These are phyloP conservation scores for Cladosporium sp. DNA, from an alignment of 2,329 filamentous ascomycete species.

Conservation along the genomic window DNA sequence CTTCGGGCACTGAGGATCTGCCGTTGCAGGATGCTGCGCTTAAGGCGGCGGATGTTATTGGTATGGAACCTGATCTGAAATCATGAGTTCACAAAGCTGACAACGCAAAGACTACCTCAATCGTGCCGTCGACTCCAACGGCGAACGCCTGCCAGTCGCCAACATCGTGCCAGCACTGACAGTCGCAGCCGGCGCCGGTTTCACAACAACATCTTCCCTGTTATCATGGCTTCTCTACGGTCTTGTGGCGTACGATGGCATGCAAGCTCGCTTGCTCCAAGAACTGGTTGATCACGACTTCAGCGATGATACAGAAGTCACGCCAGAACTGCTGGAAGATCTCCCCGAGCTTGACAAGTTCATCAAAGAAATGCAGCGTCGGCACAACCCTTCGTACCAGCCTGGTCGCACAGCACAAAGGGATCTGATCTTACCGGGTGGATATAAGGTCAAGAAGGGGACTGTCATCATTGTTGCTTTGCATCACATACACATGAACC, in stretches of 20 bases:
- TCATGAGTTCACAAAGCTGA: slow-evolving; percentile 25
- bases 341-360: slow-evolving; percentile 58
- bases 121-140: slow-evolving; percentile 56
- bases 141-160: slow-evolving; percentile 53
- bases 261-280: slow-evolving; percentile 59
- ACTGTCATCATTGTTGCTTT: slow-evolving; percentile 55
- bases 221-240: slow-evolving; percentile 61
- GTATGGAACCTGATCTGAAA: neutral
- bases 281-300: slow-evolving; percentile 51
- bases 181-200: slow-evolving; percentile 59
- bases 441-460: slow-evolving; percentile 56
- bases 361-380: slow-evolving; percentile 62
- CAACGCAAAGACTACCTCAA: slow-evolving; percentile 50
- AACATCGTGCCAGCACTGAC: slow-evolving; percentile 47
- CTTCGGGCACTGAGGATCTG: slow-evolving; percentile 37
- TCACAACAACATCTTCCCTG: slow-evolving; percentile 60
- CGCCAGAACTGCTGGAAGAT: slow-evolving; percentile 40
- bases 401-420: slow-evolving; percentile 57
- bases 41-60: slow-evolving; percentile 29
- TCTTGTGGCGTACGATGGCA: slow-evolving; percentile 54
- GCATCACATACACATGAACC: slow-evolving; percentile 52
- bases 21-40: slow-evolving; percentile 41
- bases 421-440: slow-evolving; percentile 60
- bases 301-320: slow-evolving; percentile 37
- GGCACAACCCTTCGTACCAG: slow-evolving; percentile 63